Conservation (phyloP, 257 asterid species). For the Linaria vulgaris region DNA sequence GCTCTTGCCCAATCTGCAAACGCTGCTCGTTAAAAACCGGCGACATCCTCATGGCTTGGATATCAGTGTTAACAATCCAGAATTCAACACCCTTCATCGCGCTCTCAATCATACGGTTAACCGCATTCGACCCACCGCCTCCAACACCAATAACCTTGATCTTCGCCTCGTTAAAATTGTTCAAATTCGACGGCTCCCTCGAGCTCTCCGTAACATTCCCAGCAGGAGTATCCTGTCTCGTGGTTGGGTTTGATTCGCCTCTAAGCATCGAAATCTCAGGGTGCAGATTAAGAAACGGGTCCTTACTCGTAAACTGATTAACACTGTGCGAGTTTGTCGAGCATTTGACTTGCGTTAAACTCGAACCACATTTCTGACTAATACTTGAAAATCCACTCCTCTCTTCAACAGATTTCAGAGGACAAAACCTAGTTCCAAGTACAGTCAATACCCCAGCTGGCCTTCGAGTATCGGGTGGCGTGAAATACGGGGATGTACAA, state of each 20-base stretch:
- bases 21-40: constrained; percentile 69
- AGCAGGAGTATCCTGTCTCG: constrained; percentile 47
- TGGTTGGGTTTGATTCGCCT: constrained; percentile 59
- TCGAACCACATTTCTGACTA: constrained; percentile 36
- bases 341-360: constrained; percentile 48
- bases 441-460: constrained; percentile 45
- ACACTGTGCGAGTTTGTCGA: constrained; percentile 60
- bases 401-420: constrained; percentile 51
- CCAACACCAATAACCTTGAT: constrained; percentile 96
- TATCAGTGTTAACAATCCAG: constrained; percentile 93
- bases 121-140: constrained; percentile 98
- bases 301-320: constrained; percentile 55
- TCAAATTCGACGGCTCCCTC: constrained; percentile 43
- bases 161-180: constrained; percentile 72
- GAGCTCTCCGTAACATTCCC: constrained; percentile 55
- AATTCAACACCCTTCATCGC: constrained; percentile 92
- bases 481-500: constrained; percentile 54
- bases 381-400: constrained; percentile 43
- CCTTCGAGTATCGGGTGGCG: constrained; percentile 52
- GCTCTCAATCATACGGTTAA: constrained; percentile 94
- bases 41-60: constrained; percentile 89
- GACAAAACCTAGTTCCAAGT: constrained; percentile 47
- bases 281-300: constrained; percentile 73
- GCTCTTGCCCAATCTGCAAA: constrained; percentile 86
- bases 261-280: constrained; percentile 84